Conservation (phyloP, 495 filamentous ascomycete species). For the Schizothecium vesticola region DNA sequence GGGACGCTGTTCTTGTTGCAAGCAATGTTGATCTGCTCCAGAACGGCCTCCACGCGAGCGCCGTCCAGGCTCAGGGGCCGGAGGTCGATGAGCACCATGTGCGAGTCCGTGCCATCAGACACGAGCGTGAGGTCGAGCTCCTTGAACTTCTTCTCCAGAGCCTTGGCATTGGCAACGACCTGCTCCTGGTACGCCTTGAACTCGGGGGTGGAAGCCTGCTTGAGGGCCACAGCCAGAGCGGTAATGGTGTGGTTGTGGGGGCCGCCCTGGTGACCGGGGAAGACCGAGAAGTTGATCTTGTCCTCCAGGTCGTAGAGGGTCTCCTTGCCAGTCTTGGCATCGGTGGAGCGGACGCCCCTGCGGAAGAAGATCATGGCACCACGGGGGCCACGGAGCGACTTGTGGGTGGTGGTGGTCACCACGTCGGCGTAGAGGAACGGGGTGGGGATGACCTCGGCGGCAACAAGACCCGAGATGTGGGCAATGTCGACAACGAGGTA, state of each 20-base stretch:
- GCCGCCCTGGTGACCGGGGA: constrained; percentile 98
- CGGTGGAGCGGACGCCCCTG: constrained; percentile 82
- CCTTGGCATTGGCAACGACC: constrained; percentile 89
- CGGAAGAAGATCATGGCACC: constrained; percentile 99
- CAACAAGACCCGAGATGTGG: constrained; percentile 94
- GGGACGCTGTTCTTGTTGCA: constrained; percentile 99
- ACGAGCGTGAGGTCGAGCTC: constrained; percentile 85
- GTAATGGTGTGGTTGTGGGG: constrained; percentile 99
- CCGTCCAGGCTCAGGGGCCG: constrained; percentile 77
- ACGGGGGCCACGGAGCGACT: constrained; percentile 95
- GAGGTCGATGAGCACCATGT: constrained; percentile 95
- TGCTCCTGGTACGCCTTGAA: constrained; percentile 95
- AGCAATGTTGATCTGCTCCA: constrained; percentile 97
- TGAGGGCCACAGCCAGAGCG: constrained; percentile 90
- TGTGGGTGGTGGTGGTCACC: constrained; percentile 99
- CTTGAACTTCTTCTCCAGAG: constrained; percentile 76
- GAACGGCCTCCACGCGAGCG: constrained; percentile 91
- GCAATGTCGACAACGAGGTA: constrained; percentile 98
- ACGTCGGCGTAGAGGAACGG: constrained; percentile 94
- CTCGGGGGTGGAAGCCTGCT: constrained; percentile 87
- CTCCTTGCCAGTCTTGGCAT: constrained; percentile 88
- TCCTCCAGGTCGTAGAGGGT: constrained; percentile 87
- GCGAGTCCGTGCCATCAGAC: constrained; percentile 92
- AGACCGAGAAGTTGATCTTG: constrained; percentile 98
- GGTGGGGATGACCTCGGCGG: constrained; percentile 87